phyloP scores from a whole-genome alignment of 352 stramenopile species.

The Aphanomyces cochlioides region DNA sequence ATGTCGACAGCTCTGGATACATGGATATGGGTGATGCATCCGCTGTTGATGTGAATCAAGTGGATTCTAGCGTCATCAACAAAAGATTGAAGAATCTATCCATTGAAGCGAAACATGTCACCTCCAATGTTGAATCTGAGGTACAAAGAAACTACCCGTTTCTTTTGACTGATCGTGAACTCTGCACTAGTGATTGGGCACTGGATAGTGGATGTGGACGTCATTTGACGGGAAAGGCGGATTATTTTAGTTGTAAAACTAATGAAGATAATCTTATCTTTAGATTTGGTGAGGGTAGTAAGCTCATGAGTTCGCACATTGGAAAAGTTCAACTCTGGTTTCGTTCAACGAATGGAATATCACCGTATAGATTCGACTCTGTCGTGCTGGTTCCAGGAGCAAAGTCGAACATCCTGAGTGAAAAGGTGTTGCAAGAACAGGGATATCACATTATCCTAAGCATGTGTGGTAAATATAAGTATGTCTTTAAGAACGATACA shows the following conservation, averaged over 20 bases:
- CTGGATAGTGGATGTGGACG: neutral
- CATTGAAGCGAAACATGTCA: neutral
- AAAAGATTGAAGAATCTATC: neutral
- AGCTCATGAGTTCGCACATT: constrained; percentile 1
- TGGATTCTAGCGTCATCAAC: no score
- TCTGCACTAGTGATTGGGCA: neutral
- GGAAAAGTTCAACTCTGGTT: neutral
- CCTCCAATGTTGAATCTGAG: neutral
- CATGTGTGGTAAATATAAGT: constrained; percentile 8
- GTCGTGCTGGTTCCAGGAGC: neutral
- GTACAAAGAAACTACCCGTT: neutral
- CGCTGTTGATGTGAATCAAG: no score
- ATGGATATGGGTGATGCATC: no score
- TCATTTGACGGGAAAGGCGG: no score
- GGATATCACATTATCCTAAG: neutral
- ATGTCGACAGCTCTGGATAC: no score
- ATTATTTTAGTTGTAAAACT: neutral
- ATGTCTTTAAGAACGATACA: constrained; percentile 1
- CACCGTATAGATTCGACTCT: neutral
- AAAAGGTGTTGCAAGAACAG: neutral
- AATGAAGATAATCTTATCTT: neutral
- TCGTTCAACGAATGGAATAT: neutral
- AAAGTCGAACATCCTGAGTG: constrained; percentile 4
- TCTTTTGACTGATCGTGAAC: neutral
- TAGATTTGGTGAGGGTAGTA: neutral